Evolutionary conservation across 345 rosid genomes (phyloP).

Genomic region (Corymbia maculata): DNA sequence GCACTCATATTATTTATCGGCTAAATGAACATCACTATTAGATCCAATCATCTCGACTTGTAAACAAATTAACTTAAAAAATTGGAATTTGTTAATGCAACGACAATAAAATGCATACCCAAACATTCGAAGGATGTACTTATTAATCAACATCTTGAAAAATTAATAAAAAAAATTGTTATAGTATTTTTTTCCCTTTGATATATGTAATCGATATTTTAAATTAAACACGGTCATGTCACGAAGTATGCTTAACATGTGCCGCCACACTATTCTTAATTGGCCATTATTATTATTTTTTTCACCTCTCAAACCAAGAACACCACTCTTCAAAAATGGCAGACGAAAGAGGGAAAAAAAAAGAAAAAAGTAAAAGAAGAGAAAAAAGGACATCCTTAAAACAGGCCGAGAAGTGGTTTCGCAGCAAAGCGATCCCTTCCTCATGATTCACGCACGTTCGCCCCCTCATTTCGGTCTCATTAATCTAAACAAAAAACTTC

Average conservation of each 20-base stretch:
- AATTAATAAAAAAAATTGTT: background rate
- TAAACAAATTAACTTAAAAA: background rate
- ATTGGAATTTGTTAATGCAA: background rate
- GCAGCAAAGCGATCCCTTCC: background rate
- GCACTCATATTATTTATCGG: rapidly evolving
- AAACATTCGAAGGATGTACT: rapidly evolving
- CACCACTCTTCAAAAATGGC: background rate
- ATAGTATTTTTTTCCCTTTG: background rate
- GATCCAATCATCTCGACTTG: rapidly evolving
- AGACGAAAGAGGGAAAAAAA: background rate
- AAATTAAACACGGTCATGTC: rapidly evolving
- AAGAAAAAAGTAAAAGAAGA: rapidly evolving
- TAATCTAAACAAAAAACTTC: background rate
- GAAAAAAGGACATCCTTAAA: background rate
- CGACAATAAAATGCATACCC: background rate
- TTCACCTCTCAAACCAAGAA: background rate
- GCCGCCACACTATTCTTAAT: rapidly evolving
- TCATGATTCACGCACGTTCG: background rate
- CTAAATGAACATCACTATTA: background rate
- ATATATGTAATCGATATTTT: rapidly evolving
- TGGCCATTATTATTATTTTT: rapidly evolving
- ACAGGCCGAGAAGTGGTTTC: background rate
- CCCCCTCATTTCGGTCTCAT: background rate
- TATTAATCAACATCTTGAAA: background rate
- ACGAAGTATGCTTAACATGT: background rate